Base-by-base conservation (phyloP, 1,284 basidiomycete genomes). In the Papiliotrema laurentii region DNA sequence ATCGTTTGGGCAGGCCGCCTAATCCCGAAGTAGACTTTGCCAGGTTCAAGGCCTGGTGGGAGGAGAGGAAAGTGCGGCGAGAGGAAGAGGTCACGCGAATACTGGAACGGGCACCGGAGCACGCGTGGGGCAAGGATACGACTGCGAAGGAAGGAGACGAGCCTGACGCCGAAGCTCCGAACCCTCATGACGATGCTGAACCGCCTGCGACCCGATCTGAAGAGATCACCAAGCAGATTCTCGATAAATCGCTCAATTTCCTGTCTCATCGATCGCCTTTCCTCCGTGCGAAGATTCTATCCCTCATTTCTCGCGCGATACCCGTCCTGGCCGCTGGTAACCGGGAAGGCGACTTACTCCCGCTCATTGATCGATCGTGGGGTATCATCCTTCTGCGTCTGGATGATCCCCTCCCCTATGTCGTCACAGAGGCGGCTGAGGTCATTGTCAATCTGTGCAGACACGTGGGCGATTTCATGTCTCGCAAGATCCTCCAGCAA, bases 351-450 rank as follows among this genome's bases (percentile, higher is more conserved):
- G 81, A 85, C 18, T 78, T 94, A 16, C 78, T 96, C 37, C 86
- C 89, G 0, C 79, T 86, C 9, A 81, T 96, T 41, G 86, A 96
- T 69, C 78, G 80, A 25, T 85, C 87, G 1, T 97, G 92, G 92
- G 87, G 88, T 16, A 86, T 85, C 69, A 82, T 97, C 57, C 74
- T 96, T 43, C 89, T 89, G 59, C 80, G 92, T 6, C 76, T 96
- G 11, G 69, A 74, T 19, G 87, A 93, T 64, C 43, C 77, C 0
- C 83, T 89, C 63, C 76, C 83, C 1, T 90, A 83, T 61, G 89
- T 96, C 28, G 81, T 89, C 45, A 80, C 80, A 50, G 84, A 85
- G 34, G 84, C 88, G 0, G 83, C 84, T 1, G 74, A 71, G 2
- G 75, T 93, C 28, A 74, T 94, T 16, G 85, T 87, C 53, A 72